Base-by-base conservation (phyloP, 257 asterid genomes). In the Jacaranda copaia region DNA sequence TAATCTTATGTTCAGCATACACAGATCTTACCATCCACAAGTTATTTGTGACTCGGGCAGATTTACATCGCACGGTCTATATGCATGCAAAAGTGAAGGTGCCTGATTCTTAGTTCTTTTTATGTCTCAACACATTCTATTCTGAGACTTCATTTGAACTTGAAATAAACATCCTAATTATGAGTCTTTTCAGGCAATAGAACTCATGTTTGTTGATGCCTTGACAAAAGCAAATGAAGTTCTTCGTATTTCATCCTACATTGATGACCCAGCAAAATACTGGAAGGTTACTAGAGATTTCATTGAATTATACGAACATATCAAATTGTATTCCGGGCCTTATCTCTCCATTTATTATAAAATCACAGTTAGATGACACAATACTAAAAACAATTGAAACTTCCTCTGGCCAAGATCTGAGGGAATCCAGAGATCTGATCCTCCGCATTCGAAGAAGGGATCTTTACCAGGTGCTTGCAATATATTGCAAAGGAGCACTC, bases 11-110 rank as follows among this genome's bases (percentile, higher is more conserved):
- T 72, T 81, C 64, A 43, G 51, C 67, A 61, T 72, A 49, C 80
- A 32, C 92, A 94, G 98, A 90, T 92, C 98, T 92, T 72, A 92
- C 98, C 55, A 76, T 94, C 83, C 90, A 89, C 91, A 94, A 94
- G 89, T 76, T 94, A 82, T 92, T 92, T 84, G 90, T 89, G 67
- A 63, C 98, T 79, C 96, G 98, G 63, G 98, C 98, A 43, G 94
- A 94, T 86, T 73, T 90, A 93, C 89, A 89, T 79, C 93, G 97
- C 48, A 88, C 93, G 18, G 96, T 87, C 74, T 93, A 89, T 72
- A 81, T 40, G 86, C 98, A 94, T 85, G 88, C 97, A 9, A 92
- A 92, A 89, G 97, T 92, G 51, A 90, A 94, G 96, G 97, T 94
- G 76, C 78, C 69, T 76, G 64, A 48, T 73, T 76, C 25, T 39